Evolutionary conservation across 768 basidiomycete species (phyloP).

Genomic region (Russula abietina): DNA sequence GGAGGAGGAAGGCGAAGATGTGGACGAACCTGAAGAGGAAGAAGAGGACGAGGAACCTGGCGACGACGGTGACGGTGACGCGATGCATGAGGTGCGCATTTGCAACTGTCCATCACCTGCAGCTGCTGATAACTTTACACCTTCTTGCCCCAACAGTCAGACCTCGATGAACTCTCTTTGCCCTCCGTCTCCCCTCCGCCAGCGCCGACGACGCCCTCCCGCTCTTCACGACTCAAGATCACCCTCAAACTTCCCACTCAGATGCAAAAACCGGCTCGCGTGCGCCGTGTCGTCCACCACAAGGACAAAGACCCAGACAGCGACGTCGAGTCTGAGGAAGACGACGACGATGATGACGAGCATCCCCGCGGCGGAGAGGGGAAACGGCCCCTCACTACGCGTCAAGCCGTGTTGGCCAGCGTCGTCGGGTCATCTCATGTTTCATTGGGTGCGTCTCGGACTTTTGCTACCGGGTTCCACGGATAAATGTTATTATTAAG

Average conservation of each 20-base stretch:
- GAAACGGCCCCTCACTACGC: constrained; percentile 35
- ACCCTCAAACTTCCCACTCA: constrained; percentile 50
- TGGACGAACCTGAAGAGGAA: constrained; percentile 20
- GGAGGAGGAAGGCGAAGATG: constrained; percentile 12
- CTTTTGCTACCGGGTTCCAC: background rate
- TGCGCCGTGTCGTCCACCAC: constrained; percentile 24
- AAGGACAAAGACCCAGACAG: constrained; percentile 28
- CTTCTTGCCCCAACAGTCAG: background rate
- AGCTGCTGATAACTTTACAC: no score
- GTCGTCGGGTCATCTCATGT: constrained; percentile 66
- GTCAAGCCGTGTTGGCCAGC: constrained; percentile 67
- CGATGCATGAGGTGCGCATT: no score
- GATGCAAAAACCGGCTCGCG: constrained; percentile 25
- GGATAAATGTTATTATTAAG: background rate
- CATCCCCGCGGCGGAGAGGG: constrained; percentile 28
- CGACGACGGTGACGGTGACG: no score
- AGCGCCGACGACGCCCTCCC: no score
- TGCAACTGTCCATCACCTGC: no score
- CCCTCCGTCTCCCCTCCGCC: no score
- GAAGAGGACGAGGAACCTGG: no score
- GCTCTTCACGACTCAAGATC: constrained; percentile 49
- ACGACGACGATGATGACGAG: constrained; percentile 32
- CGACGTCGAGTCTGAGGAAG: constrained; percentile 42
- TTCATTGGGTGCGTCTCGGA: constrained; percentile 43
- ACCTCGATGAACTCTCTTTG: no score